Evolutionary conservation across 352 stramenopile species (phyloP), one percentile per base, ranked within the genome.

Genomic region (Pythium aristosporum): DNA sequence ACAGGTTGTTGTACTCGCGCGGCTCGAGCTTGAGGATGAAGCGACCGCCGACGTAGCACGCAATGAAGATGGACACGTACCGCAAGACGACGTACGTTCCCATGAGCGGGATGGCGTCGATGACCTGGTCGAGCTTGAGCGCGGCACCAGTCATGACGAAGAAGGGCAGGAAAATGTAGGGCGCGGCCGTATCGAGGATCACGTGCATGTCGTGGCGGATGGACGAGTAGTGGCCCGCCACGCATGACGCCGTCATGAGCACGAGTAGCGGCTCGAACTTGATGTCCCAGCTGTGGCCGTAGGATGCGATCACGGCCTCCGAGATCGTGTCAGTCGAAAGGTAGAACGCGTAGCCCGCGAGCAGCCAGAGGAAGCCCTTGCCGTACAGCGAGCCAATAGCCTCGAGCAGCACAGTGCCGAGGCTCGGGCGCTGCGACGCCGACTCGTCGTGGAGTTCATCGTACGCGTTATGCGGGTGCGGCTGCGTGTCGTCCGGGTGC

Each of bases 151-250:
- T 91, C 80, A 91, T 91, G 13, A 88, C 79, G 73, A 91, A 91
- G 67, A 91, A 91, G 7, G 82, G 82, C 34, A 91, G 59, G 44
- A 90, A 88, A 61, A 90, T 80, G 69, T 87, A 91, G 0, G 81
- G 81, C 49, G 82, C 82, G 28, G 73, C 77, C 5, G 71, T 85
- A 36, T 91, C 82, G 2, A 91, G 63, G 36, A 91, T 89, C 34
- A 89, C 79, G 62, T 91, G 82, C 82, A 91, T 91, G 57, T 91
- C 79, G 56, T 89, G 82, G 21, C 82, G 79, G 51, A 91, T 89
- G 5, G 65, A 60, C 6, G 75, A 67, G 55, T 87, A 76, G 60
- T 91, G 82, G 6, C 82, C 82, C 6, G 82, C 82, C 23, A 89
- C 39, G 52, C 82, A 91, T 4, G 82, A 88, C 13, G 70, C 79